Evolutionary conservation across 2,329 filamentous ascomycete species (phyloP).

Genomic region (Diaporthe helianthi): DNA sequence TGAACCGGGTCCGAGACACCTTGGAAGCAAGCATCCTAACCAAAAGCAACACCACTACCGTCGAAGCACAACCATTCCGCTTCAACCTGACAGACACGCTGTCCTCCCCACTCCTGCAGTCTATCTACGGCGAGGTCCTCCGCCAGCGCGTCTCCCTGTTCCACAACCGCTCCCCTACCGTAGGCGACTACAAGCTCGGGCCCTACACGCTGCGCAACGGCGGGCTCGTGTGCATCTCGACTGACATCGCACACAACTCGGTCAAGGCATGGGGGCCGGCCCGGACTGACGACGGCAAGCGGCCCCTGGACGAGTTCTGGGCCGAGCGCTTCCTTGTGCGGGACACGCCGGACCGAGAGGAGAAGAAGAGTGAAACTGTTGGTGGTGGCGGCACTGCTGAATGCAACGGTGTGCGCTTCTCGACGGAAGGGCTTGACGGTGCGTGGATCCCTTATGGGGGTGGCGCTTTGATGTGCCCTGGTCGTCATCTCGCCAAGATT

Average conservation of each 20-base stretch:
- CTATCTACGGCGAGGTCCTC: conserved; percentile 3
- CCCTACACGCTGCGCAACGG: not conserved
- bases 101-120: not conserved
- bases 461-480: not conserved
- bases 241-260: not conserved
- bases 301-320: conserved; percentile 3
- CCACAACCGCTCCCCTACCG: not conserved
- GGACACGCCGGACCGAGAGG: not conserved
- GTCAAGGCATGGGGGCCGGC: not conserved
- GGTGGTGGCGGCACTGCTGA: too few species aligned
- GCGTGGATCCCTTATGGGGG: not conserved
- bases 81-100: not conserved
- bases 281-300: not conserved
- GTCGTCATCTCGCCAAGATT: not conserved
- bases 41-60: not conserved
- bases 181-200: not conserved
- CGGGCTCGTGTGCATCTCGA: not conserved
- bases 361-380: too few species aligned
- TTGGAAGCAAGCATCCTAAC: not conserved
- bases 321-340: not conserved
- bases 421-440: not conserved
- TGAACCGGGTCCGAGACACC: not conserved
- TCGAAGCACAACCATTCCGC: not conserved
- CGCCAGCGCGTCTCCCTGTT: not conserved
- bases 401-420: not conserved